Conservation (phyloP, 2,329 filamentous ascomycete species). For the Aspergillus sp. region DNA sequence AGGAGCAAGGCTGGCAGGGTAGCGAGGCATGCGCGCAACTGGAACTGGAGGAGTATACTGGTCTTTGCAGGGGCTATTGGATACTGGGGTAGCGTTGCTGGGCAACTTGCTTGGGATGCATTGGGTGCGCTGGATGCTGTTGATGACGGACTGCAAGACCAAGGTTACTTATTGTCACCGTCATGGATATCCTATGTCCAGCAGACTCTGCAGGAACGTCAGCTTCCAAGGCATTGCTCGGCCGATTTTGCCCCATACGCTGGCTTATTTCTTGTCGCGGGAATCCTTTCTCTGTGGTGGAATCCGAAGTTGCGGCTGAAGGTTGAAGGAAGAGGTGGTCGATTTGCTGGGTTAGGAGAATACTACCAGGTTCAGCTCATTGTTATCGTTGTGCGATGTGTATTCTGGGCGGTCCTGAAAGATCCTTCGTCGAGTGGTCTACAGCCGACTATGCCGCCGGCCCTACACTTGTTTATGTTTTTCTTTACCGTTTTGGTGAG, state of each 20-base stretch:
- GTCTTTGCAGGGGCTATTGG: constrained; percentile 36
- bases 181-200: constrained; percentile 16
- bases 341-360: constrained; percentile 35
- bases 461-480: constrained; percentile 34
- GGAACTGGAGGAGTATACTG: constrained; percentile 38
- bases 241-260: constrained; percentile 26
- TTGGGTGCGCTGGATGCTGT: constrained; percentile 24
- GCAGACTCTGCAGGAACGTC: constrained; percentile 11
- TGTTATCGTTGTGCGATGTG: constrained; percentile 36
- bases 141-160: constrained; percentile 6
- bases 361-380: constrained; percentile 43
- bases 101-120: constrained; percentile 37
- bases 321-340: constrained; percentile 33
- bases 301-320: constrained; percentile 41
- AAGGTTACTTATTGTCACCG: constrained; percentile 7
- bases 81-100: constrained; percentile 36
- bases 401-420: constrained; percentile 37
- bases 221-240: constrained; percentile 21
- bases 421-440: constrained; percentile 29
- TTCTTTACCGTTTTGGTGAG: constrained; percentile 33
- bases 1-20: constrained; percentile 40
- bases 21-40: constrained; percentile 24
- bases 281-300: constrained; percentile 42
- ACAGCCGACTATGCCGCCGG: constrained; percentile 21
- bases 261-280: constrained; percentile 33